A percentile compares a stretch with the other conserved stretches of the same genome.
Conservation (phyloP, 371 early-diverging fungal genomes). For the Catenaria anguillulae region DNA sequence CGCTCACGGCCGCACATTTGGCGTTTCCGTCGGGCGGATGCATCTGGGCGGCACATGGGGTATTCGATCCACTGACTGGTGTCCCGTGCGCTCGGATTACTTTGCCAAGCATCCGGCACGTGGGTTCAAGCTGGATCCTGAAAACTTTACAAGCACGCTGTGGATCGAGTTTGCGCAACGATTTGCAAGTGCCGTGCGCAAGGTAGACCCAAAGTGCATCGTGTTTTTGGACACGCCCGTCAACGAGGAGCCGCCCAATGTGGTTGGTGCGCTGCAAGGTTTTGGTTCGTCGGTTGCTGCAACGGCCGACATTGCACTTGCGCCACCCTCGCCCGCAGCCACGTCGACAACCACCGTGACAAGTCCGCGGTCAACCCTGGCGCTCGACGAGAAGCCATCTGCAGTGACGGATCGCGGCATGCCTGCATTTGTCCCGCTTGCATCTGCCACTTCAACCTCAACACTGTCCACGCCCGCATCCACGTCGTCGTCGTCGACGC, state of each 20-base stretch:
- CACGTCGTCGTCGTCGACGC: too few species aligned
- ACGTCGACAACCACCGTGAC: too few species aligned
- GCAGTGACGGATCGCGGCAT: too few species aligned
- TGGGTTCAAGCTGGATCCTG: conserved; percentile 12
- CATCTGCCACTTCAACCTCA: too few species aligned
- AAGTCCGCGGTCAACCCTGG: too few species aligned
- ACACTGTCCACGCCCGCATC: too few species aligned
- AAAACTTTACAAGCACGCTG: conserved; percentile 26
- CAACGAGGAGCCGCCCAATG: conserved; percentile 33
- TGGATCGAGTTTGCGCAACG: conserved; percentile 39
- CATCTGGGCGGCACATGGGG: conserved; percentile 51
- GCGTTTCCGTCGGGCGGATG: conserved; percentile 26
- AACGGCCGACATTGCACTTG: too few species aligned
- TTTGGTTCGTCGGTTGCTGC: too few species aligned
- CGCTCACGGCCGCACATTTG: not conserved
- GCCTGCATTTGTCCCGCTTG: too few species aligned
- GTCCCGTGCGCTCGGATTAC: conserved; percentile 35
- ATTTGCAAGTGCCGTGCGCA: conserved; percentile 27
- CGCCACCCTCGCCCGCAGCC: too few species aligned
- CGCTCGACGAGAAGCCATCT: too few species aligned
- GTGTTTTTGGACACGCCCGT: conserved; percentile 54
- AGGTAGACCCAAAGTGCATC: conserved; percentile 31
- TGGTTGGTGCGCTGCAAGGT: too few species aligned
- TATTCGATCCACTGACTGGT: conserved; percentile 44
- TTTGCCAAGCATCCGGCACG: conserved; percentile 34